Evolutionary conservation across 352 stramenopile genomes (phyloP).

Genomic region (Globisporangium paddicum): DNA sequence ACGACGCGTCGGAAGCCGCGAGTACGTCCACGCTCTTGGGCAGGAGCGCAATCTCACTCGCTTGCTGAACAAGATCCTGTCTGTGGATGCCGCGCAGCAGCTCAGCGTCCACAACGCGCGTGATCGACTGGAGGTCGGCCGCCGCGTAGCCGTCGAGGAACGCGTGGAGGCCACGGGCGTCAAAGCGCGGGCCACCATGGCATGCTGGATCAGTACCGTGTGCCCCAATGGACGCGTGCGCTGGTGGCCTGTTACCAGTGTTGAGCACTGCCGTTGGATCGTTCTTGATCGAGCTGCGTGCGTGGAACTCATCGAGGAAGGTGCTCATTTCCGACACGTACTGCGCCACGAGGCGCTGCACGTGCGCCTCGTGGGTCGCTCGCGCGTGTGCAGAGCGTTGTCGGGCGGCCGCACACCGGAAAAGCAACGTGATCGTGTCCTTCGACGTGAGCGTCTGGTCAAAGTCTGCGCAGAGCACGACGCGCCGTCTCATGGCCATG

Average conservation of each 20-base stretch:
- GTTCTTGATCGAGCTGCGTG: background rate
- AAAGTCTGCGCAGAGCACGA: slow-evolving; percentile 70
- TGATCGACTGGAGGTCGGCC: slow-evolving; percentile 42
- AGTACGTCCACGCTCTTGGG: slow-evolving; percentile 29
- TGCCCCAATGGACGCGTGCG: background rate
- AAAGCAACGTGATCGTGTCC: slow-evolving; percentile 60
- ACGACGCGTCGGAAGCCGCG: slow-evolving; percentile 14
- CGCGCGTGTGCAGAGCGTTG: background rate
- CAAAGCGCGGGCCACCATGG: slow-evolving; percentile 18
- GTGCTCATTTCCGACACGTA: slow-evolving; percentile 26
- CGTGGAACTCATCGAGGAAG: background rate
- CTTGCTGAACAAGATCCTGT: slow-evolving; percentile 9
- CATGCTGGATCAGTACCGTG: background rate
- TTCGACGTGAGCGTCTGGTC: slow-evolving; percentile 60
- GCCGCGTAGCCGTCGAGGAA: slow-evolving; percentile 44
- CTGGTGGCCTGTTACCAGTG: background rate
- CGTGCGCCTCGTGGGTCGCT: slow-evolving; percentile 12
- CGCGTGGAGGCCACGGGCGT: slow-evolving; percentile 22
- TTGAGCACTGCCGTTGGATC: too few species aligned
- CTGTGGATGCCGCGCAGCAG: slow-evolving; percentile 31
- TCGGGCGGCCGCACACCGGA: slow-evolving; percentile 21
- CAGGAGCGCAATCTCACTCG: slow-evolving; percentile 21
- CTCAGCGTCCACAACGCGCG: slow-evolving; percentile 30
- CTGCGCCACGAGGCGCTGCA: slow-evolving; percentile 22
- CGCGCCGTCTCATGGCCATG: background rate